Evolutionary conservation across 2,329 filamentous ascomycete species (phyloP).

Genomic region (Fusarium armeniacum): DNA sequence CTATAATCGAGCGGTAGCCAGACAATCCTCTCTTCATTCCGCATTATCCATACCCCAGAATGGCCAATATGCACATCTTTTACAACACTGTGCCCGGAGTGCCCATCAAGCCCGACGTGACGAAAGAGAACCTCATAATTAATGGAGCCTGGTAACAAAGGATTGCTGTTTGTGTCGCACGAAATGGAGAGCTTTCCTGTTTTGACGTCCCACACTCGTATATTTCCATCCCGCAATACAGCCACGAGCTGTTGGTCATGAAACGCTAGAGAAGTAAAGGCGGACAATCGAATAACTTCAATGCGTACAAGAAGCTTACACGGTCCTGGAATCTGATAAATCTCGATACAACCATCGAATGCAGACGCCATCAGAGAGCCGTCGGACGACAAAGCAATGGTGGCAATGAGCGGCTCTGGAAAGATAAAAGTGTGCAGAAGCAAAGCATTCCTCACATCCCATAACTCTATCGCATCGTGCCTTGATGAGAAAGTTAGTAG

Average conservation of each 20-base stretch:
- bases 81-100: background rate
- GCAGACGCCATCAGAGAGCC: background rate
- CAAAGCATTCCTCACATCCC: background rate
- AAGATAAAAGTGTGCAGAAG: rapidly evolving
- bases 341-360: rapidly evolving
- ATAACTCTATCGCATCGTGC: background rate
- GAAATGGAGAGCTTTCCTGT: background rate
- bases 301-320: background rate
- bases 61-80: rapidly evolving
- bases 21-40: rapidly evolving
- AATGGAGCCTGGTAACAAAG: background rate
- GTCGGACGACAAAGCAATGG: background rate
- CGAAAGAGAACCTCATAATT: background rate
- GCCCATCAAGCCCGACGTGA: rapidly evolving
- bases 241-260: background rate
- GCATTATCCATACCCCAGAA: background rate
- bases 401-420: rapidly evolving
- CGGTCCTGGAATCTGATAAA: background rate
- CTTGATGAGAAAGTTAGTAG: background rate
- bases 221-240: rapidly evolving
- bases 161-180: rapidly evolving
- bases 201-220: background rate
- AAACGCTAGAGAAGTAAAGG: background rate
- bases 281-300: no score
- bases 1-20: conserved; percentile 6